Conservation (phyloP, 768 basidiomycete species). For the Candolleomyces efflorescens region DNA sequence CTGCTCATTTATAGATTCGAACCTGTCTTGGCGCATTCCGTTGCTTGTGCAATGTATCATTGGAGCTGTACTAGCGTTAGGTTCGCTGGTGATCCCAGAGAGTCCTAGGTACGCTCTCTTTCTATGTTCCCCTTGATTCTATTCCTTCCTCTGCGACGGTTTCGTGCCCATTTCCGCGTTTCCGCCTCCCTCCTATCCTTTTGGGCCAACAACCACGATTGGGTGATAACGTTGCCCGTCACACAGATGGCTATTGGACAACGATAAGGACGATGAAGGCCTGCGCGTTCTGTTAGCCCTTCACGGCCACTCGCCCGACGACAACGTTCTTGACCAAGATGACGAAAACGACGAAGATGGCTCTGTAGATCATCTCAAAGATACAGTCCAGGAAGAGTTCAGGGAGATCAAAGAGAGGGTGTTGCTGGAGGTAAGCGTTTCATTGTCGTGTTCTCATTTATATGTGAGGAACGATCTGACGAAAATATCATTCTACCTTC, state of each 20-base stretch:
- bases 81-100: constrained; percentile 79
- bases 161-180: too few relatives aligned
- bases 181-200: too few relatives aligned
- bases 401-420: constrained; percentile 81
- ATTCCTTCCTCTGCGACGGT: too few relatives aligned
- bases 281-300: constrained; percentile 79
- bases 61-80: constrained; percentile 69
- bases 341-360: too few relatives aligned
- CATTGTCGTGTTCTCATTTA: too few relatives aligned
- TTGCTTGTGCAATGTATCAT: constrained; percentile 81
- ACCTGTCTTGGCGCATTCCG: constrained; percentile 82
- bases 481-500: too few relatives aligned
- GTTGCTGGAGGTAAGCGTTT: constrained; percentile 30
- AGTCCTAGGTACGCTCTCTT: constrained; percentile 55
- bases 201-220: too few relatives aligned
- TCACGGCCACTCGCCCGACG: constrained; percentile 70
- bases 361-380: constrained; percentile 21
- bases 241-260: constrained; percentile 64
- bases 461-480: too few relatives aligned
- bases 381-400: constrained; percentile 68
- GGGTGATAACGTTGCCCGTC: too few relatives aligned
- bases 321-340: too few relatives aligned
- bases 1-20: constrained; percentile 76
- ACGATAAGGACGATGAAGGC: constrained; percentile 74
- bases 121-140: too few relatives aligned